A percentile compares a stretch with the other conserved stretches of the same genome.
phyloP scores from a whole-genome alignment of 176 grass and related monocot species.

The Stipa capillata region DNA sequence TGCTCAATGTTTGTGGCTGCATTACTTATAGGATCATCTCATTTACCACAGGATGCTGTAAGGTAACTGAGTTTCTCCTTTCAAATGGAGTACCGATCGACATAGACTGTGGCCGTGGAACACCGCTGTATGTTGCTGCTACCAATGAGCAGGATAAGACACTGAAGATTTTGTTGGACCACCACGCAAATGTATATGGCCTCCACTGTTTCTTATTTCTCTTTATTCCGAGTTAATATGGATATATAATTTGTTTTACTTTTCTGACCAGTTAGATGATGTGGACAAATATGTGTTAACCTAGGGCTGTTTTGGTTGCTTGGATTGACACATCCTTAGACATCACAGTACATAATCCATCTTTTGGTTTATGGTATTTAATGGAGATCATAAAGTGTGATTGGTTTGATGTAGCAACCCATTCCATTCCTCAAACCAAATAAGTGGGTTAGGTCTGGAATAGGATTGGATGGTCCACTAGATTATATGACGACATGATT shows the following conservation, averaged over 20 bases:
- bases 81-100: constrained; percentile 20
- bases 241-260: neutral
- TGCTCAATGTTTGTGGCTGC: neutral
- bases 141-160: constrained; percentile 12
- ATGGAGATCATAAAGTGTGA: neutral
- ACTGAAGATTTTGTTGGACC: constrained; percentile 28
- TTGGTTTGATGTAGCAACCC: neutral
- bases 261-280: neutral
- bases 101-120: constrained; percentile 10
- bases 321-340: neutral
- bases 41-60: neutral
- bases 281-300: neutral
- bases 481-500: neutral
- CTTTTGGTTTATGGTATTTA: neutral
- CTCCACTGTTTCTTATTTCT: neutral
- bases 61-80: constrained; percentile 15
- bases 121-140: neutral
- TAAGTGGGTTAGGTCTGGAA: neutral
- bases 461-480: neutral
- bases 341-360: neutral
- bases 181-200: constrained; percentile 24
- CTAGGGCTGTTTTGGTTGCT: neutral
- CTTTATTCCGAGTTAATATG: neutral
- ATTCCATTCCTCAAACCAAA: neutral
- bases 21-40: neutral